Base-by-base conservation (phyloP, 2,329 filamentous ascomycete species). In the Colletotrichum siamense region DNA sequence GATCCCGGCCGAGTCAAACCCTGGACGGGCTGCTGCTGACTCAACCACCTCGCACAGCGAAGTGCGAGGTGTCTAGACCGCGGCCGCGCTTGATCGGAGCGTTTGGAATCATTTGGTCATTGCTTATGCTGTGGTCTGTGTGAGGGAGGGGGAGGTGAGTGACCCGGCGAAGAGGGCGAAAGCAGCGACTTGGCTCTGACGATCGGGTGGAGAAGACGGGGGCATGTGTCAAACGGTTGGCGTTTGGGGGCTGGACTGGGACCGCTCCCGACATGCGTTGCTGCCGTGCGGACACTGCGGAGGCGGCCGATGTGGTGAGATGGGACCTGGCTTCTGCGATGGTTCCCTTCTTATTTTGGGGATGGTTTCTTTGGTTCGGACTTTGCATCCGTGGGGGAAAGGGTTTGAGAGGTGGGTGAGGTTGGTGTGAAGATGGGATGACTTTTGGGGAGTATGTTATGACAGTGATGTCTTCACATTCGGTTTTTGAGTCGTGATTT, bases 181-280 rank as follows among this genome's bases (percentile, higher is more conserved):
- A 44, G 24, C 16, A 57, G 26, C 26, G 36, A 67, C 32, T 73
- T 76, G 62, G 64, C 57, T 73, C 70, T 64, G 34, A 73, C 16
- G 64, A 73, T 63, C 63, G 26, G 26, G 63, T 73, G 69, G 69
- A 63, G 69, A n/a, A 22, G 39, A 34, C 13, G 49, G 69, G 26
- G 34, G 34, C 15, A 30, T 62, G 39, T 63, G 57, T 63, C 55
- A 76, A 76, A 73, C 74, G 32, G 44, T 76, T 76, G 28, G 65
- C 30, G 74, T 76, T 76, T 73, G 28, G 28, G 57, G 66, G 52
- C 52, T 22, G 28, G 59, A 32, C 57, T 59, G 24, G 57, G 6
- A 10, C n/a, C 44, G n/a, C 44, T 22, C n/a, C 44, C 10, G 44
- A 59, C 28, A 39, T 39, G 66, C 28, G 59, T 62, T 62, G 59